Base-by-base conservation (phyloP, 1,284 basidiomycete genomes). In the Ustilago lituana region DNA sequence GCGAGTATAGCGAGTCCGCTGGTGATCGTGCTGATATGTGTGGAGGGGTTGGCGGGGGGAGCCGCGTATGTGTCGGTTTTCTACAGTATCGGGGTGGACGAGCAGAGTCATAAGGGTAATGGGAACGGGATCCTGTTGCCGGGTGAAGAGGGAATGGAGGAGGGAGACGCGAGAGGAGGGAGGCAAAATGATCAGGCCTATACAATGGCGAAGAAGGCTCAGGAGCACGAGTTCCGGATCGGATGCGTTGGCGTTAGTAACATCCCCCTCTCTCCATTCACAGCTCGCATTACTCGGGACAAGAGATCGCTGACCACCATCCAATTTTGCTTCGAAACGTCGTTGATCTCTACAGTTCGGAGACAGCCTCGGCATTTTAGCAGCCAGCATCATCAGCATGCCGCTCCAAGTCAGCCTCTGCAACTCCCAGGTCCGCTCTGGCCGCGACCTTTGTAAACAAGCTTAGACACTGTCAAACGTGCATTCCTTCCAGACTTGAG, bases 211-310 rank as follows among this genome's bases (percentile, higher is more conserved):
- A 51, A 51, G 23, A 52, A 57, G 35, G 64, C 63, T 3, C 80
- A 81, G 27, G 79, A 80, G 27, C 78, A 78, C 43, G 80, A 81
- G 50, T 81, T 81, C 47, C 55, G 74, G 27, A 80, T 81, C 29
- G 79, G 79, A 3, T 77, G 76, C 40, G 74, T 81, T 14, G 77
- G 79, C 19, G 71, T 76, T 54, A 37, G 73, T 74, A 14, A 7
- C 27, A 6, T 29, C 27, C 27, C 6, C 27, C 27, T 12, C 6
- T 12, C 27, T 29, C 12, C 27, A 7, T 12, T 12, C 27, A 7
- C 15, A 12, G 31, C n/a, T n/a, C n/a, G n/a, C n/a, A n/a, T n/a
- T n/a, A n/a, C n/a, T n/a, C n/a, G n/a, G n/a, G n/a, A n/a, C n/a
- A n/a, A n/a, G n/a, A n/a, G n/a, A n/a, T n/a, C n/a, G n/a, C n/a